Conservation (phyloP, 768 basidiomycete genomes). For the Phylloporus sp. region DNA sequence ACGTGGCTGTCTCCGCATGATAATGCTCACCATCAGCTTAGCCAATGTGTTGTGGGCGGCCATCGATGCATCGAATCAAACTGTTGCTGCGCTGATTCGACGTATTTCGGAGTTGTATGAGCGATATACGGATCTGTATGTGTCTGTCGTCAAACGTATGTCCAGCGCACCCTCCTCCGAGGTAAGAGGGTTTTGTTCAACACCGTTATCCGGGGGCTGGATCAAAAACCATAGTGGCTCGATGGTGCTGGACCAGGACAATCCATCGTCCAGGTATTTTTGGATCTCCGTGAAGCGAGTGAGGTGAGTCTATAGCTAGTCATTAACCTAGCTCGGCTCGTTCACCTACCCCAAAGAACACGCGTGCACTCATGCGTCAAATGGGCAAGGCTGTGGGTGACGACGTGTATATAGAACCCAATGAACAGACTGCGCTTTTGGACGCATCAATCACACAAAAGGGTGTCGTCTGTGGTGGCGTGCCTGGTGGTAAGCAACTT, state of each 20-base stretch:
- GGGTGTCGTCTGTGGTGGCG: constrained; percentile 91
- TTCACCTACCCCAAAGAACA: constrained; percentile 44
- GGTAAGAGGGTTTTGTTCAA: constrained; percentile 40
- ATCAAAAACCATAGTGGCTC: constrained; percentile 43
- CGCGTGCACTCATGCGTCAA: constrained; percentile 73
- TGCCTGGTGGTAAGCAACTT: constrained; percentile 78
- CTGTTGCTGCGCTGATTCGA: constrained; percentile 50
- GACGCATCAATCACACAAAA: constrained; percentile 71
- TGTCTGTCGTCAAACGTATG: constrained; percentile 56
- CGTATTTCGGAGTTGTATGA: constrained; percentile 49
- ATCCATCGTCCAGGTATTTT: constrained; percentile 52
- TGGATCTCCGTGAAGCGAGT: constrained; percentile 51
- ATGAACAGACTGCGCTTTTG: constrained; percentile 79
- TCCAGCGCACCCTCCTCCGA: constrained; percentile 49
- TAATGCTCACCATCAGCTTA: constrained; percentile 22
- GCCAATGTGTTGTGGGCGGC: constrained; percentile 64
- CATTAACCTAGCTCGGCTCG: background rate
- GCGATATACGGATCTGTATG: constrained; percentile 47
- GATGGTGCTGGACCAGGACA: constrained; percentile 1
- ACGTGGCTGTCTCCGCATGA: background rate
- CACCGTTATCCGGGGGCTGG: background rate
- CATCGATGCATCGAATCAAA: constrained; percentile 59
- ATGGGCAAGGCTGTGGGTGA: constrained; percentile 67
- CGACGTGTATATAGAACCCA: constrained; percentile 86
- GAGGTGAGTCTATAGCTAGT: constrained; percentile 43